phyloP scores from a whole-genome alignment of 1,284 basidiomycete genomes.

The Fistulinella cinereoalba region DNA sequence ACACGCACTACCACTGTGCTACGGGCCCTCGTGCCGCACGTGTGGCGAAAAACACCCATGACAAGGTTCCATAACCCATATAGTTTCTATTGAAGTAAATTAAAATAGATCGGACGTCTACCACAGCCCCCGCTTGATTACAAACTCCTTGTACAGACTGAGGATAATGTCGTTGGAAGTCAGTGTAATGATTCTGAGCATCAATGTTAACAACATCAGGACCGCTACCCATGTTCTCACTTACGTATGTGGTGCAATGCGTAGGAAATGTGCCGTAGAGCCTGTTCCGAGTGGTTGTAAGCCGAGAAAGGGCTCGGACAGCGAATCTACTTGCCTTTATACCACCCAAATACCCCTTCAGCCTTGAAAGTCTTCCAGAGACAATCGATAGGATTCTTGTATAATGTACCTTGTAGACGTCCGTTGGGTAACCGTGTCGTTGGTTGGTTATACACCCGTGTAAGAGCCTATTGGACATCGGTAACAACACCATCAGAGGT shows the following conservation, averaged over 20 bases:
- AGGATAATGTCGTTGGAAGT: conserved; percentile 86
- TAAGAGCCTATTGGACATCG: conserved; percentile 62
- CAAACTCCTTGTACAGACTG: conserved; percentile 61
- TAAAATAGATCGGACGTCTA: conserved; percentile 18
- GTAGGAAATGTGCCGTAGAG: conserved; percentile 87
- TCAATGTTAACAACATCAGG: conserved; percentile 5
- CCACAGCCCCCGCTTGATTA: conserved; percentile 9
- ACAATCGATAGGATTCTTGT: conserved; percentile 92
- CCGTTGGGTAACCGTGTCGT: conserved; percentile 74
- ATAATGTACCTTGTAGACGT: conserved; percentile 72
- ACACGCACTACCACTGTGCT: conserved; percentile 39
- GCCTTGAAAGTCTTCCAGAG: conserved; percentile 92
- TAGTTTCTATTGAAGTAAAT: not conserved
- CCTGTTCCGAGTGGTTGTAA: conserved; percentile 43
- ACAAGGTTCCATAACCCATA: too few species aligned
- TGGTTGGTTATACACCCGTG: conserved; percentile 96
- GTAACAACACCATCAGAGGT: not conserved
- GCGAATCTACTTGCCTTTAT: conserved; percentile 64
- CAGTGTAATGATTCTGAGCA: conserved; percentile 74
- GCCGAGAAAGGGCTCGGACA: not conserved
- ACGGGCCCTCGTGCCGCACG: conserved; percentile 23
- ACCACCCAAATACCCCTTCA: conserved; percentile 89
- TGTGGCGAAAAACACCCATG: too few species aligned
- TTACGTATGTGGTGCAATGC: conserved; percentile 91
- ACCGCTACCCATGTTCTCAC: conserved; percentile 20